Conservation (phyloP, 768 basidiomycete species). For the Mycena vulgaris region DNA sequence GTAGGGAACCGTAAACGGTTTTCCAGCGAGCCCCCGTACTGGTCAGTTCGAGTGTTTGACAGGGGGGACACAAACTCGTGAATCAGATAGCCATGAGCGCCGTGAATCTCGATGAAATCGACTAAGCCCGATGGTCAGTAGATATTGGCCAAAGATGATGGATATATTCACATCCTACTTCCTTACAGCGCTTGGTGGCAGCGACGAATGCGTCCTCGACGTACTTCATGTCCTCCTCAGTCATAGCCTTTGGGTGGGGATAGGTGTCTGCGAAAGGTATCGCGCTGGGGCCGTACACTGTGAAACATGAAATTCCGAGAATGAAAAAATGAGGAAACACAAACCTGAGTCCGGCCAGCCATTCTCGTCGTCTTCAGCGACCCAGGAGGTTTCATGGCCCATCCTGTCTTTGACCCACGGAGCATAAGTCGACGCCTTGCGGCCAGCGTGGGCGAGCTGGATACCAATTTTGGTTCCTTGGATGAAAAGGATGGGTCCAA, state of each 20-base stretch:
- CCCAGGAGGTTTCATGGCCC: constrained; percentile 49
- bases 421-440: constrained; percentile 79
- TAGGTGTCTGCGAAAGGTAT: constrained; percentile 68
- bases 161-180: constrained; percentile 69
- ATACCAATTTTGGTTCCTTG: constrained; percentile 83
- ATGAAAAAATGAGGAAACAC: constrained; percentile 3
- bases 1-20: constrained; percentile 82
- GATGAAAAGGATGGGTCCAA: no score
- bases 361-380: constrained; percentile 64
- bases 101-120: constrained; percentile 82
- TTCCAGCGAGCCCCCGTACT: constrained; percentile 80
- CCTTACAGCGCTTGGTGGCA: constrained; percentile 68
- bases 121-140: constrained; percentile 52
- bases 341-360: constrained; percentile 82
- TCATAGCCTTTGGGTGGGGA: constrained; percentile 73
- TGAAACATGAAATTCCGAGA: not conserved
- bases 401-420: constrained; percentile 72
- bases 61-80: constrained; percentile 81
- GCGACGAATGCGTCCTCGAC: constrained; percentile 75
- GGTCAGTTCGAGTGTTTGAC: constrained; percentile 79
- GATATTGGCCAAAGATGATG: not conserved
- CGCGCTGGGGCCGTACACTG: constrained; percentile 75
- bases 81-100: constrained; percentile 80
- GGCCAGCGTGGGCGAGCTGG: constrained; percentile 83
- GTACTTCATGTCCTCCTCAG: constrained; percentile 65